Evolutionary conservation across 2,329 filamentous ascomycete genomes (phyloP), one percentile per base, ranked within the genome.

Genomic region (Aspergillus phoenicis): DNA sequence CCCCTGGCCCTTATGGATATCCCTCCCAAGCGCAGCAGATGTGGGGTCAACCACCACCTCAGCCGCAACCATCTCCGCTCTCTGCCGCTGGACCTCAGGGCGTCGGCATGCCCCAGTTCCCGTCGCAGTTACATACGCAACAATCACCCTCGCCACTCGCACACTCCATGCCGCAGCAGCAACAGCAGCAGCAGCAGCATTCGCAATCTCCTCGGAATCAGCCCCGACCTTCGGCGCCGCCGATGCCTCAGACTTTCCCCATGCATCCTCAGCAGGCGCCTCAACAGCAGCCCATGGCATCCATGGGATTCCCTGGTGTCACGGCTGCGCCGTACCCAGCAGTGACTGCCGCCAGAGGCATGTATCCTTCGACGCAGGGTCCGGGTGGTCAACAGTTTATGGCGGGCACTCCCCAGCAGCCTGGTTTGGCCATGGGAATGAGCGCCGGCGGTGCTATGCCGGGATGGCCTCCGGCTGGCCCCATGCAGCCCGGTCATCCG

Each of bases 21-120:
- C 69, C 73, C 38, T 67, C 75, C 26, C 88, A 90, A 65, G 83
- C 85, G 52, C 86, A 88, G 45, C 89, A 89, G 73, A 89, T 78
- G 84, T 92, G 85, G 87, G 89, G 69, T 82, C 87, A 76, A 78
- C 84, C 75, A 77, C 83, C 68, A 75, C 87, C 85, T 39, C 87
- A 89, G 68, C 87, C 88, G 68, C 87, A 87, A 60, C 83, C 86
- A 8, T 82, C 87, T 1, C 82, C 84, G 57, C 80, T 84, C 55
- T 67, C 76, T 13, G 64, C 71, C 45, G 66, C 76, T 6, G 70
- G 66, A 52, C 70, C 77, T 61, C 76, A 81, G 53, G 76, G 76
- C 61, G 70, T 76, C 28, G 73, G 73, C 59, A 75, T 77, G 65
- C 71, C 78, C 22, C 78, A 79, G 60, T 75, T 77, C 63, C 73